Evolutionary conservation across 2,329 filamentous ascomycete genomes (phyloP).

Genomic region (Penicillium sp.): DNA sequence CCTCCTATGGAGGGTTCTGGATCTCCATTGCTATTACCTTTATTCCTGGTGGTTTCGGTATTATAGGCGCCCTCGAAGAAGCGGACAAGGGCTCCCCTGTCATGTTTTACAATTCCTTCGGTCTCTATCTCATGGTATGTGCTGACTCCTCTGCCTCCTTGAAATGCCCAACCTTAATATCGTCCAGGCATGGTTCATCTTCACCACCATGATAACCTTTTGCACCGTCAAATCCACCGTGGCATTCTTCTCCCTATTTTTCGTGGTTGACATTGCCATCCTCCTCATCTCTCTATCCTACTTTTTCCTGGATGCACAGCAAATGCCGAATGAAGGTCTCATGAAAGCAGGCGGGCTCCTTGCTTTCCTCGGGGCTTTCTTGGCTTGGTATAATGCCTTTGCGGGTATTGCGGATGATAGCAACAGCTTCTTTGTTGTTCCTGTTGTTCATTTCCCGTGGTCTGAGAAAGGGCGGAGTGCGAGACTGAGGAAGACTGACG

Average conservation of each 20-base stretch:
- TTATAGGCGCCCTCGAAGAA: constrained; percentile 50
- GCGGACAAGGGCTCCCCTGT: constrained; percentile 37
- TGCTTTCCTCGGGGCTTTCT: constrained; percentile 55
- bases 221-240: constrained; percentile 73
- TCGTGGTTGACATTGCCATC: constrained; percentile 72
- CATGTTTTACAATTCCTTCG: constrained; percentile 59
- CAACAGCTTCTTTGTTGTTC: constrained; percentile 38
- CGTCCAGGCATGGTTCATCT: constrained; percentile 71
- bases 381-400: constrained; percentile 58
- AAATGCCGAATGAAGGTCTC: constrained; percentile 15
- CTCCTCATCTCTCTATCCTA: constrained; percentile 67
- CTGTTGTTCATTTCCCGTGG: constrained; percentile 30
- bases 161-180: background rate
- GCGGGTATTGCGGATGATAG: constrained; percentile 57
- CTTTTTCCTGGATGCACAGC: constrained; percentile 43
- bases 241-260: constrained; percentile 73
- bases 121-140: constrained; percentile 65
- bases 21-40: constrained; percentile 69
- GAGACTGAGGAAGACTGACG: background rate
- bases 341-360: constrained; percentile 54
- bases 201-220: constrained; percentile 69
- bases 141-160: background rate
- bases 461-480: constrained; percentile 18
- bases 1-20: constrained; percentile 80
- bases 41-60: constrained; percentile 63